Conservation (phyloP, 2,329 filamentous ascomycete species). For the Rutstroemia sydowiana region DNA sequence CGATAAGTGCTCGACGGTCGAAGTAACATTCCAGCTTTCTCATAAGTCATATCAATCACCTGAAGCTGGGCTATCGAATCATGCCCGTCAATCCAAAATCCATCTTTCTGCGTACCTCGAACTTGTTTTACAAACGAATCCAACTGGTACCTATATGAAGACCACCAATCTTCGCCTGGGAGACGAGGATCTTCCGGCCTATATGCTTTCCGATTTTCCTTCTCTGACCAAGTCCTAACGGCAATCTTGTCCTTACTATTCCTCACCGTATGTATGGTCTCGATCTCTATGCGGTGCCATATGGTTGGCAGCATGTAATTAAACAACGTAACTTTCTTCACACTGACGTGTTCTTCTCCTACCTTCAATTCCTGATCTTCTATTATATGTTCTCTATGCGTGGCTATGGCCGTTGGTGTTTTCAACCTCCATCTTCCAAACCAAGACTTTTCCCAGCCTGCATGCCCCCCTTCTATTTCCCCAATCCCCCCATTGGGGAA, state of each 20-base stretch:
- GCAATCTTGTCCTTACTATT: constrained; percentile 9
- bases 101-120: constrained; percentile 31
- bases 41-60: constrained; percentile 40
- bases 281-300: constrained; percentile 21
- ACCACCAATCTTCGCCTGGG: constrained; percentile 34
- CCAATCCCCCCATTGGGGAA: constrained; percentile 36
- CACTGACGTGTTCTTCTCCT: constrained; percentile 15
- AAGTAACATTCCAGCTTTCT: constrained; percentile 25
- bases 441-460: constrained; percentile 13
- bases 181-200: background rate
- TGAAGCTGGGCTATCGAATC: constrained; percentile 39
- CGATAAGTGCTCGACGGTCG: too few species aligned
- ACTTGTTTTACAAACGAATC: constrained; percentile 42
- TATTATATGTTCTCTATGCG: constrained; percentile 44
- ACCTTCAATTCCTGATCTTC: constrained; percentile 40
- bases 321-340: constrained; percentile 17
- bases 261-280: constrained; percentile 15
- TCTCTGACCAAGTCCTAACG: constrained; percentile 18
- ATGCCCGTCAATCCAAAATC: constrained; percentile 34
- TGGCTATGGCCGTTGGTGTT: constrained; percentile 19
- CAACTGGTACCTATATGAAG: constrained; percentile 38
- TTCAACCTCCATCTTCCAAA: constrained; percentile 8
- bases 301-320: constrained; percentile 14
- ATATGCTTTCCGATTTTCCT: constrained; percentile 18
- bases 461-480: constrained; percentile 27